Conservation (phyloP, 148 eudicot genomes). For the Spergularia marina region DNA sequence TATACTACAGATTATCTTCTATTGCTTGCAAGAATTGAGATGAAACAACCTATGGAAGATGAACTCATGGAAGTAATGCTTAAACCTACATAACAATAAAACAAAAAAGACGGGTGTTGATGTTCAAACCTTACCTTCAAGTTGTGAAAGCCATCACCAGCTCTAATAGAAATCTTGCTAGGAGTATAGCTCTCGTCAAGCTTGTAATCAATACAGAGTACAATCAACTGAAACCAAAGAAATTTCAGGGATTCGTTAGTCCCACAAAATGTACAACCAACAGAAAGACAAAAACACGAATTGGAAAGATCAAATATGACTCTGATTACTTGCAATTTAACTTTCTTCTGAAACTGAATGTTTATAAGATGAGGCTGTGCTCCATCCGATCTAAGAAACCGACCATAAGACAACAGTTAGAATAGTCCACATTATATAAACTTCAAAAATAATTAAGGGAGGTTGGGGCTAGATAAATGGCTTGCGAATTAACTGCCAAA, state of each 20-base stretch:
- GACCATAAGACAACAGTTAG: not conserved
- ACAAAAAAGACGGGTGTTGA: not conserved
- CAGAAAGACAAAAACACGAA: not conserved
- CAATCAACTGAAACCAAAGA: constrained; percentile 54
- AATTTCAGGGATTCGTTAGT: constrained; percentile 7
- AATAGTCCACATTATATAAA: not conserved
- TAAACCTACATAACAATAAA: not conserved
- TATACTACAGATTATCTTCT: not conserved
- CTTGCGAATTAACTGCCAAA: constrained; percentile 72
- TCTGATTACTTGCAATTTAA: constrained; percentile 60
- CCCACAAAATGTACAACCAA: not conserved
- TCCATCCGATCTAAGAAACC: constrained; percentile 70
- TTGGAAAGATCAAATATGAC: not conserved
- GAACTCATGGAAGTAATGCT: not conserved
- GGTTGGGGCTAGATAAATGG: constrained; percentile 5
- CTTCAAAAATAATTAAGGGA: not conserved
- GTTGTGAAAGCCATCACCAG: constrained; percentile 96
- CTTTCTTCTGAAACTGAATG: constrained; percentile 95
- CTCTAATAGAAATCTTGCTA: constrained; percentile 79
- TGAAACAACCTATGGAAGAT: too few relatives aligned
- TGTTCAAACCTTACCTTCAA: constrained; percentile 44
- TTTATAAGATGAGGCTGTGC: constrained; percentile 93
- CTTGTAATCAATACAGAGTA: constrained; percentile 84
- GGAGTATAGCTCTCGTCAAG: constrained; percentile 99
- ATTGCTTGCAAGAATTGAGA: too few relatives aligned